Evolutionary conservation across 2,329 filamentous ascomycete species (phyloP).

Genomic region (Neodidymelliopsis sp.): DNA sequence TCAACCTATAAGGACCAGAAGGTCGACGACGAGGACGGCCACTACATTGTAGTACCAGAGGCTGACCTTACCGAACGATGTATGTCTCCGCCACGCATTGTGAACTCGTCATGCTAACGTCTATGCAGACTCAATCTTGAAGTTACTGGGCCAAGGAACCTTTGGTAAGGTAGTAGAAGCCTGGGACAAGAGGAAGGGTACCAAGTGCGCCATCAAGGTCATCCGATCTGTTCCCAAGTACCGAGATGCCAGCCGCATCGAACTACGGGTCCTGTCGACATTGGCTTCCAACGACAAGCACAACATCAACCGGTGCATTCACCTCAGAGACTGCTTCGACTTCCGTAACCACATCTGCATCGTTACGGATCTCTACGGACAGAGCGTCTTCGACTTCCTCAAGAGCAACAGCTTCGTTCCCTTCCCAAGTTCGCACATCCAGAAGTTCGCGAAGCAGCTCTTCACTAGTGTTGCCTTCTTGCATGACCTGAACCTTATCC

Average conservation of each 20-base stretch:
- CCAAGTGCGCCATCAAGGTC: conserved; percentile 94
- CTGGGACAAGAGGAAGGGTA: conserved; percentile 76
- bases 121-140: conserved; percentile 79
- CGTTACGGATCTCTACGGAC: conserved; percentile 78
- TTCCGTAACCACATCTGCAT: conserved; percentile 96
- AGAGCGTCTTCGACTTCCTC: conserved; percentile 97
- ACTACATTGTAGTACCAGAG: conserved; percentile 92
- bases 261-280: conserved; percentile 90
- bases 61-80: conserved; percentile 87
- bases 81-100: conserved; percentile 56
- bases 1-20: conserved; percentile 66
- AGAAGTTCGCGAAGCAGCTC: conserved; percentile 92
- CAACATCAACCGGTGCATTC: conserved; percentile 96
- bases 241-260: conserved; percentile 92
- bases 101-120: conserved; percentile 22
- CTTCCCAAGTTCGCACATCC: conserved; percentile 98
- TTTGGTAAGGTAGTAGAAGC: conserved; percentile 99
- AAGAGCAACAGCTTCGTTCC: conserved; percentile 96
- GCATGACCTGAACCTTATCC: conserved; percentile 95
- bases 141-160: conserved; percentile 92
- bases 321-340: conserved; percentile 95
- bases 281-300: conserved; percentile 88
- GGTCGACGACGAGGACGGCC: conserved; percentile 94
- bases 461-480: conserved; percentile 98
- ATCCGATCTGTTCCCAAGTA: conserved; percentile 99